Evolutionary conservation across 257 asterid genomes (phyloP), one percentile per base, ranked within the genome.

Genomic region (Mitragyna speciosa): DNA sequence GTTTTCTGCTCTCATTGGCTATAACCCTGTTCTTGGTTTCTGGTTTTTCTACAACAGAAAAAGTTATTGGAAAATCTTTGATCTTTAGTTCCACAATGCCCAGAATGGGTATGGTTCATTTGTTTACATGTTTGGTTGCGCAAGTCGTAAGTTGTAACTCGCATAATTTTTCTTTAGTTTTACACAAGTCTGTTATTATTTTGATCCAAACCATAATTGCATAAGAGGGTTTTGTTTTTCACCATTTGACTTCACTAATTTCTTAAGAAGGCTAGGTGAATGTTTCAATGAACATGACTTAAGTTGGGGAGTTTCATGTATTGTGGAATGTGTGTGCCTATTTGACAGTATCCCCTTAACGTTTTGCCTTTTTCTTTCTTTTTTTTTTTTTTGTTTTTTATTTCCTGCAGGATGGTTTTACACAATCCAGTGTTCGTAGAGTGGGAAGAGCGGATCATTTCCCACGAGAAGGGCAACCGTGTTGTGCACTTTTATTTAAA

Each of bases 401-500:
- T 45, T 80, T 73, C 9, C 74, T 75, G 81, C 84, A 87, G 88
- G 85, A 89, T 88, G 94, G 61, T 83, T 70, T 79, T 69, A 39
- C 28, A 56, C 36, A 70, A 61, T 67, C 82, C 49, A 26, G 84
- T 80, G 63, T 59, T 70, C 82, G 68, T 83, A 61, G 83, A 71
- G 6, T 91, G 91, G 96, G 85, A 91, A 75, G 87, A 86, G 78
- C 78, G 70, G n/a, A 22, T 82, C 28, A 61, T 87, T 75, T 79
- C 74, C 64, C 51, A 54, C 56, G 83, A 76, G 76, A 88, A 73
- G 76, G 91, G 87, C 75, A 82, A 41, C 51, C 83, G 87, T 10
- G 22, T 87, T 61, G 73, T 88, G 82, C 91, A 90, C 85, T 87
- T 72, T 65, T 15, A 73, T 78, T 63, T 88, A 36, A 81, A 48